Conservation (phyloP, 2,329 filamentous ascomycete genomes). For the Kalmusia sp. region DNA sequence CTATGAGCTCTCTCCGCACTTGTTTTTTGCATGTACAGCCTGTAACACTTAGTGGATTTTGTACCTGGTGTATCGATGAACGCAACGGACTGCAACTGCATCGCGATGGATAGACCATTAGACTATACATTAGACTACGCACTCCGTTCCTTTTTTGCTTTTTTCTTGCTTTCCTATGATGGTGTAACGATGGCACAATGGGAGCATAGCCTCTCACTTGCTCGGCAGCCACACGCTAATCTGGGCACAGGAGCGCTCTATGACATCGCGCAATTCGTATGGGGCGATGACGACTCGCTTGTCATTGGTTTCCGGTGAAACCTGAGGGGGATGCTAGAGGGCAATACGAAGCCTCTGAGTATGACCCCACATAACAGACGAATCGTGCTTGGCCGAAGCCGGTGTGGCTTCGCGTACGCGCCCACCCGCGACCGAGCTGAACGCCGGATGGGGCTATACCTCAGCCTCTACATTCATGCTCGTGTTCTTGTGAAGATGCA, state of each 20-base stretch:
- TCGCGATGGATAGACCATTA: slow-evolving; percentile 6
- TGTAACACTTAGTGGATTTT: slow-evolving; percentile 6
- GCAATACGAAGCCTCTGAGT: slow-evolving; percentile 4
- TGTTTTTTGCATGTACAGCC: slow-evolving; percentile 11
- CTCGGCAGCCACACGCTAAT: slow-evolving; percentile 14
- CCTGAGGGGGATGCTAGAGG: neutral
- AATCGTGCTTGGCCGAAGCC: slow-evolving; percentile 1
- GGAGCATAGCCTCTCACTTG: slow-evolving; percentile 9
- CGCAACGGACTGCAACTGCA: slow-evolving; percentile 1
- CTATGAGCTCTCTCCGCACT: slow-evolving; percentile 48
- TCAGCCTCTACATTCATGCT: slow-evolving; percentile 7
- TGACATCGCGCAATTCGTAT: neutral
- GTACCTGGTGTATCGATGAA: neutral
- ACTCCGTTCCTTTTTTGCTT: slow-evolving; percentile 1
- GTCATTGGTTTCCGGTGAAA: neutral
- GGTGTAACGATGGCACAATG: slow-evolving; percentile 10
- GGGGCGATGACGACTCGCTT: neutral
- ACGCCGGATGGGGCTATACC: slow-evolving; percentile 10
- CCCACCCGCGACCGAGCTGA: slow-evolving; percentile 15
- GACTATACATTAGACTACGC: slow-evolving; percentile 5
- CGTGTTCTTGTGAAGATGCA: neutral
- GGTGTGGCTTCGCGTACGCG: slow-evolving; percentile 13
- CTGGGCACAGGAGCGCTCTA: slow-evolving; percentile 7
- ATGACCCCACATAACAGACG: slow-evolving; percentile 1
- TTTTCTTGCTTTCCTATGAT: slow-evolving; percentile 4